A percentile compares a stretch with the other conserved stretches of the same genome.
These are phyloP conservation scores for Calendula officinalis DNA, from an alignment of 129 eudicot genomes.

Conservation along the genomic window DNA sequence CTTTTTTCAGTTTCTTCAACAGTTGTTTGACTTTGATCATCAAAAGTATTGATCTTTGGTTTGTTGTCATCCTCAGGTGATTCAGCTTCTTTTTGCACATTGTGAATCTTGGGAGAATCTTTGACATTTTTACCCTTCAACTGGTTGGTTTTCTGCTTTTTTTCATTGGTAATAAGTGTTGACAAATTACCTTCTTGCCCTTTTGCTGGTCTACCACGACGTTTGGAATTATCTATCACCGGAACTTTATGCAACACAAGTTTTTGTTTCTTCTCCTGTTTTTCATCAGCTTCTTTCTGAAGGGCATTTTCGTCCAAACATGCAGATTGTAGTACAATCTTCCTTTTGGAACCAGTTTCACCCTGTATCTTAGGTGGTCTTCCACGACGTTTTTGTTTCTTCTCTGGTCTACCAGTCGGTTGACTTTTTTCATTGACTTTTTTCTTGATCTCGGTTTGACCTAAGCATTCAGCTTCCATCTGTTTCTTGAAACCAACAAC, in stretches of 20 bases:
- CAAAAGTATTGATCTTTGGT: conserved; percentile 12
- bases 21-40: conserved; percentile 17
- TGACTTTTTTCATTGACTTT: conserved; percentile 11
- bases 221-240: conserved; percentile 26
- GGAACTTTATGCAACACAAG: background rate
- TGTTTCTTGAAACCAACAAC: conserved; percentile 28
- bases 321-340: background rate
- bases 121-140: conserved; percentile 24
- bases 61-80: conserved; percentile 21
- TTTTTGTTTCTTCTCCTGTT: conserved; percentile 18
- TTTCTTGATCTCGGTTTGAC: conserved; percentile 23
- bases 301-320: background rate
- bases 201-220: conserved; percentile 32
- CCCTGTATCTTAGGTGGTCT: conserved; percentile 53
- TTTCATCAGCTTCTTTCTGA: conserved; percentile 8
- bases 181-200: conserved; percentile 19
- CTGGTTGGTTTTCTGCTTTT: conserved; percentile 19
- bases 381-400: conserved; percentile 42
- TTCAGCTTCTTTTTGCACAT: conserved; percentile 12
- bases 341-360: conserved; percentile 4
- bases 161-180: conserved; percentile 1
- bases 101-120: conserved; percentile 1
- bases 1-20: conserved; percentile 17
- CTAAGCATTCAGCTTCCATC: conserved; percentile 38
- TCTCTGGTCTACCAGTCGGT: conserved; percentile 9